phyloP scores from a whole-genome alignment of 2,329 filamentous ascomycete genomes.

The Sclerotinia spermophila region DNA sequence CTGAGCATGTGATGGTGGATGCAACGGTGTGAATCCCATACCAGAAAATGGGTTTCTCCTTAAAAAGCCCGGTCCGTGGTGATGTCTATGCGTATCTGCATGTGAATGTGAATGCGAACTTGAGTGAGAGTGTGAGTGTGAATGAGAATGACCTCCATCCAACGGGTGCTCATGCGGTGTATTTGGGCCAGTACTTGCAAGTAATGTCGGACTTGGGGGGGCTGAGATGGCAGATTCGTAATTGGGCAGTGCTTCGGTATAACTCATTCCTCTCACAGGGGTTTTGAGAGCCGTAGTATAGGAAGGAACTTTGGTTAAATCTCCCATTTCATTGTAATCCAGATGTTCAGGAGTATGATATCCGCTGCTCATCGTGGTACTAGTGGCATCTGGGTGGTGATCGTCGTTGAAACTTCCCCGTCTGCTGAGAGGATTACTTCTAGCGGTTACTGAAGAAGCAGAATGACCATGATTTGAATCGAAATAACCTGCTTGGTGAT shows the following conservation, averaged over 20 bases:
- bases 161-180: conserved; percentile 17
- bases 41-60: conserved; percentile 26
- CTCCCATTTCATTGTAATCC: conserved; percentile 57
- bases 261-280: conserved; percentile 50
- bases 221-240: conserved; percentile 60
- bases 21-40: conserved; percentile 34
- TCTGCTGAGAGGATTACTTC: conserved; percentile 42
- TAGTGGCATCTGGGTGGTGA: conserved; percentile 41
- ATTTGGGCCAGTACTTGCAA: conserved; percentile 21
- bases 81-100: conserved; percentile 7
- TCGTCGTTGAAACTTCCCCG: conserved; percentile 37
- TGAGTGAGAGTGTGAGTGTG: background rate
- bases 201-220: conserved; percentile 39
- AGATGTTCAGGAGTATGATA: conserved; percentile 55
- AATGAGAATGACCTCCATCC: background rate
- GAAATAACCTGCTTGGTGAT: conserved; percentile 25
- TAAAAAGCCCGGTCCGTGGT: conserved; percentile 11
- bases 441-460: conserved; percentile 18
- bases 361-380: conserved; percentile 41
- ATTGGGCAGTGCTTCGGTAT: conserved; percentile 57
- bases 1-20: conserved; percentile 25
- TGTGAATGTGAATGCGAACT: background rate
- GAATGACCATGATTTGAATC: conserved; percentile 26
- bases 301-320: conserved; percentile 70
- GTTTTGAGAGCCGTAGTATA: conserved; percentile 71